These are phyloP conservation scores for Globisporangium cylindrosporum DNA, from an alignment of 352 stramenopile genomes.

Conservation along the genomic window DNA sequence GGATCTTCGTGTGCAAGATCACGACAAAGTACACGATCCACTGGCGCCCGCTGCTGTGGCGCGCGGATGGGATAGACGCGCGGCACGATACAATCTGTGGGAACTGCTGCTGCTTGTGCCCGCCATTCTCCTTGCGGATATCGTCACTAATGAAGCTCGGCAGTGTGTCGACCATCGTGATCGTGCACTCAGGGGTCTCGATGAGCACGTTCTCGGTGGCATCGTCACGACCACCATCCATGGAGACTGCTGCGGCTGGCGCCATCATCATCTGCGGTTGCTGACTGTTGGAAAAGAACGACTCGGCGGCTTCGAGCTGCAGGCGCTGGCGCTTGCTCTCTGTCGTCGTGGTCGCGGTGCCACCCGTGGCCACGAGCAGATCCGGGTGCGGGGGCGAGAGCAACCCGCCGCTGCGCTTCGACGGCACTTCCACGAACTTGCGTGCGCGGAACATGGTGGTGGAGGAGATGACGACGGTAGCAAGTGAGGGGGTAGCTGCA, in stretches of 20 bases:
- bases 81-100: slow-evolving; percentile 31
- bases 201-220: slow-evolving; percentile 34
- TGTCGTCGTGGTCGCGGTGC: slow-evolving; percentile 12
- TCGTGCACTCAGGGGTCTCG: slow-evolving; percentile 52
- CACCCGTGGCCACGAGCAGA: slow-evolving; percentile 21
- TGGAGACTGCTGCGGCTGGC: not conserved
- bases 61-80: slow-evolving; percentile 40
- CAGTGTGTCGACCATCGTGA: slow-evolving; percentile 41
- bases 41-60: slow-evolving; percentile 46
- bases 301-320: slow-evolving; percentile 15
- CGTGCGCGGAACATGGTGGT: slow-evolving; percentile 67
- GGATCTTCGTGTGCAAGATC: slow-evolving; percentile 47
- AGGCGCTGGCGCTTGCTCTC: slow-evolving; percentile 67
- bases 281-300: slow-evolving; percentile 4
- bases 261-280: not conserved
- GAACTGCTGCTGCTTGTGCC: slow-evolving; percentile 10
- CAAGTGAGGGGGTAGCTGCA: too few species aligned
- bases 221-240: slow-evolving; percentile 6
- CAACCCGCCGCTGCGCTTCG: slow-evolving; percentile 54
- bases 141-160: slow-evolving; percentile 44
- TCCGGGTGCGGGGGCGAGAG: slow-evolving; percentile 34
- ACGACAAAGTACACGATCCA: slow-evolving; percentile 59
- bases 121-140: slow-evolving; percentile 33
- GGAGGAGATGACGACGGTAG: not conserved
- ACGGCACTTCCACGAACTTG: slow-evolving; percentile 58